Evolutionary conservation across 345 rosid species (phyloP).

Genomic region (Aegle marmelos): DNA sequence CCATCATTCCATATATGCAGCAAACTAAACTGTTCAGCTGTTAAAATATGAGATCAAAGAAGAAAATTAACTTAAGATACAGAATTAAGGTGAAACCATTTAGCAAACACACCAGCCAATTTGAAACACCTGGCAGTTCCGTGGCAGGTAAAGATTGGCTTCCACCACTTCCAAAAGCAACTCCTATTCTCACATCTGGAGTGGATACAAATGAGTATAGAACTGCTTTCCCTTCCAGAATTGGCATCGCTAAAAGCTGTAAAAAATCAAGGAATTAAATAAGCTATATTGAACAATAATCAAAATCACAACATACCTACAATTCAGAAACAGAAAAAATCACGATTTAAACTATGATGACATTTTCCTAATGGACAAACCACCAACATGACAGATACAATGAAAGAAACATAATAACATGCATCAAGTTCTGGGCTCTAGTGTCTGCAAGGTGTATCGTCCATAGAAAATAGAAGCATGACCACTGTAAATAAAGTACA

Average conservation of each 20-base stretch:
- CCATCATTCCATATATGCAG: background rate
- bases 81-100: background rate
- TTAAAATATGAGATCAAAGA: background rate
- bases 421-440: background rate
- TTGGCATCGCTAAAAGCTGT: conserved; percentile 87
- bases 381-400: background rate
- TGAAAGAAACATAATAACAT: background rate
- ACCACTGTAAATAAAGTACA: background rate
- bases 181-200: conserved; percentile 85
- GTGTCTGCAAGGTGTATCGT: background rate
- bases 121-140: conserved; percentile 93
- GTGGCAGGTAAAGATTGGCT: conserved; percentile 93
- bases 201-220: conserved; percentile 75
- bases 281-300: background rate
- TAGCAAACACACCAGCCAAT: conserved; percentile 81
- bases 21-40: background rate
- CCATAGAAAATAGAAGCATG: background rate
- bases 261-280: conserved; percentile 17
- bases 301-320: conserved; percentile 1
- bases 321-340: conserved; percentile 4
- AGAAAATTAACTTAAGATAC: background rate
- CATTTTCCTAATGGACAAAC: background rate
- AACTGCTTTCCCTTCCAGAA: conserved; percentile 78
- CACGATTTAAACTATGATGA: background rate
- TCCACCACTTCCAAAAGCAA: conserved; percentile 98